Conservation (phyloP, 2,329 filamentous ascomycete species). For the Phyllosticta capitalensis region DNA sequence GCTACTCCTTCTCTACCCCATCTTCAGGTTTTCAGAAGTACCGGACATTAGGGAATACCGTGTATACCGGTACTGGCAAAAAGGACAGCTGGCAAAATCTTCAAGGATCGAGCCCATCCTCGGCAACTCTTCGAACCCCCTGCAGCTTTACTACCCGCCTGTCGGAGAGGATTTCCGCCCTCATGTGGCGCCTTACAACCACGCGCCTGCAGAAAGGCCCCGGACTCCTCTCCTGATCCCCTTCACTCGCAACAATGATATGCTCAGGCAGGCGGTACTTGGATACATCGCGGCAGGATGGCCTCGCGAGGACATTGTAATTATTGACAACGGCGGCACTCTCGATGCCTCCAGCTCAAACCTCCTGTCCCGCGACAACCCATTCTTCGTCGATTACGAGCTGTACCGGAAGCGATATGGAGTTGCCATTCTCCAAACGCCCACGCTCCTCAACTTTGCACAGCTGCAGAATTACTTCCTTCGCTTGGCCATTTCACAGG, state of each 20-base stretch:
- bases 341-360: conserved; percentile 44
- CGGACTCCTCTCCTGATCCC: conserved; percentile 46
- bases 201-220: conserved; percentile 7
- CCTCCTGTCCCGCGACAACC: conserved; percentile 44
- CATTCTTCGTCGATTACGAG: conserved; percentile 46
- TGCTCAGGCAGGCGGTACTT: conserved; percentile 47
- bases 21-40: background rate
- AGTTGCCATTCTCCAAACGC: conserved; percentile 42
- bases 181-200: conserved; percentile 11
- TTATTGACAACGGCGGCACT: conserved; percentile 51
- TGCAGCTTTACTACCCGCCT: conserved; percentile 12
- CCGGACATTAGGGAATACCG: background rate
- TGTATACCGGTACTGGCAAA: background rate
- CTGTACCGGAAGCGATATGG: conserved; percentile 33
- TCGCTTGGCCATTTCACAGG: conserved; percentile 33
- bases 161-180: conserved; percentile 9
- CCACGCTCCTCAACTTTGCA: conserved; percentile 44
- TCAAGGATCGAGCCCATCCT: background rate
- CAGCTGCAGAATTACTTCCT: conserved; percentile 49
- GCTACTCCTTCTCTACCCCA: background rate
- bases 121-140: background rate
- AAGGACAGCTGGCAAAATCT: background rate
- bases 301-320: conserved; percentile 47
- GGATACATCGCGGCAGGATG: conserved; percentile 51
- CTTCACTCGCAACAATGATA: conserved; percentile 48